Conservation (phyloP, 768 basidiomycete genomes). For the Tephrocybe sp. region DNA sequence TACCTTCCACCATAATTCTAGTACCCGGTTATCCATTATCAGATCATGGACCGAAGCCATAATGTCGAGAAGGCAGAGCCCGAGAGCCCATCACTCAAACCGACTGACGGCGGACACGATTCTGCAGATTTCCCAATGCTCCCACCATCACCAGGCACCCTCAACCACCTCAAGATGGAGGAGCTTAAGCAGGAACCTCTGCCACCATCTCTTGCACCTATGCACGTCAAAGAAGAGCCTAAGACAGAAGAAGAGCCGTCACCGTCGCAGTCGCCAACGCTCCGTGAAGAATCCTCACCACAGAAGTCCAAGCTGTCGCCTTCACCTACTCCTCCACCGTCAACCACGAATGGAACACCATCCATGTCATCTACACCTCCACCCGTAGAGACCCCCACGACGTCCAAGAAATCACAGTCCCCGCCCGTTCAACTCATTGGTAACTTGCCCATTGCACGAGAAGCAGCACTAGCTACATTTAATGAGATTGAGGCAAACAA, state of each 20-base stretch:
- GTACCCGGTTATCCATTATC: background rate
- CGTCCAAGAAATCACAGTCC: conserved; percentile 34
- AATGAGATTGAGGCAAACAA: conserved; percentile 71
- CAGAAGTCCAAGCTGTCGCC: conserved; percentile 34
- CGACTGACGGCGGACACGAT: conserved; percentile 10
- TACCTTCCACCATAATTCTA: conserved; percentile 1
- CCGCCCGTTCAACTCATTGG: conserved; percentile 67
- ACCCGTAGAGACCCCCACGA: conserved; percentile 23
- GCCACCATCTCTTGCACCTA: conserved; percentile 24
- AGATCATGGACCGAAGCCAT: conserved; percentile 16
- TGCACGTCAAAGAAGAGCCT: conserved; percentile 31
- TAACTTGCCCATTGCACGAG: conserved; percentile 74
- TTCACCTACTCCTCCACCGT: conserved; percentile 32
- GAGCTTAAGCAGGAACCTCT: conserved; percentile 24
- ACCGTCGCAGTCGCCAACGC: conserved; percentile 36
- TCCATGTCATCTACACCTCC: conserved; percentile 42
- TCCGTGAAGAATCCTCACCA: conserved; percentile 29
- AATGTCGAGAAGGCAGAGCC: conserved; percentile 15
- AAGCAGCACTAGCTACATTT: conserved; percentile 71
- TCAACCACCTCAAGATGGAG: conserved; percentile 12
- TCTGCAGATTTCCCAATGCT: conserved; percentile 16
- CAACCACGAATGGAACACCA: conserved; percentile 29
- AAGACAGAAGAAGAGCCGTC: conserved; percentile 27
- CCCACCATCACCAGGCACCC: conserved; percentile 24
- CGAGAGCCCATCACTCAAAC: conserved; percentile 20